Conservation (phyloP, 2,329 filamentous ascomycete genomes). For the Cladosporium sp. region DNA sequence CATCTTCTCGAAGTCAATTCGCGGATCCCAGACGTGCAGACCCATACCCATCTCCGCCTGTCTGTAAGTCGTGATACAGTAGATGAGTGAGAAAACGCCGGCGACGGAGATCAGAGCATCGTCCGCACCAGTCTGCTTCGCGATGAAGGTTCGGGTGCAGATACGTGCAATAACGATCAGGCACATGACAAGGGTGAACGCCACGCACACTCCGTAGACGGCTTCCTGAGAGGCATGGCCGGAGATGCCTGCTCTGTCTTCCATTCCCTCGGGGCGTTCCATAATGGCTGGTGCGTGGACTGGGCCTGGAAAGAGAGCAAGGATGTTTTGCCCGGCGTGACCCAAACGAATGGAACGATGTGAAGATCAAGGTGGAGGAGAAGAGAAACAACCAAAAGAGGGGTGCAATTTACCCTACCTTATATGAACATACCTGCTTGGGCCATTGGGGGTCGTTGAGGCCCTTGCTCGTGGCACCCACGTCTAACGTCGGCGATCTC, state of each 20-base stretch:
- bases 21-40: conserved; percentile 7
- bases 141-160: conserved; percentile 3
- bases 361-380: not conserved
- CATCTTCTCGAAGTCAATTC: not conserved
- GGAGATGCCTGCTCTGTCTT: conserved; percentile 2
- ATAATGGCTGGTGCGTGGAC: not conserved
- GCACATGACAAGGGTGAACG: conserved; percentile 5
- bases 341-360: not conserved
- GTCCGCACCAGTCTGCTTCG: conserved; percentile 7
- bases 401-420: not conserved
- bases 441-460: conserved; percentile 9
- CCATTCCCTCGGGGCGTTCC: conserved; percentile 1
- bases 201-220: conserved; percentile 4
- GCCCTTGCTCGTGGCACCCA: not conserved
- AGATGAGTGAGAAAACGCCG: conserved; percentile 1
- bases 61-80: conserved; percentile 6
- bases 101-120: conserved; percentile 4
- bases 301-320: not conserved
- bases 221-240: conserved; percentile 5
- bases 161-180: conserved; percentile 9
- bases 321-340: not conserved
- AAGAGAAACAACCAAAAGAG: not conserved
- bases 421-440: not conserved
- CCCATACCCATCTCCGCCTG: conserved; percentile 6
- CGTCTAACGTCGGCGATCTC: conserved; percentile 2